These are phyloP conservation scores for Gyromitra esculenta DNA, from an alignment of 2,329 filamentous ascomycete genomes.

Conservation along the genomic window DNA sequence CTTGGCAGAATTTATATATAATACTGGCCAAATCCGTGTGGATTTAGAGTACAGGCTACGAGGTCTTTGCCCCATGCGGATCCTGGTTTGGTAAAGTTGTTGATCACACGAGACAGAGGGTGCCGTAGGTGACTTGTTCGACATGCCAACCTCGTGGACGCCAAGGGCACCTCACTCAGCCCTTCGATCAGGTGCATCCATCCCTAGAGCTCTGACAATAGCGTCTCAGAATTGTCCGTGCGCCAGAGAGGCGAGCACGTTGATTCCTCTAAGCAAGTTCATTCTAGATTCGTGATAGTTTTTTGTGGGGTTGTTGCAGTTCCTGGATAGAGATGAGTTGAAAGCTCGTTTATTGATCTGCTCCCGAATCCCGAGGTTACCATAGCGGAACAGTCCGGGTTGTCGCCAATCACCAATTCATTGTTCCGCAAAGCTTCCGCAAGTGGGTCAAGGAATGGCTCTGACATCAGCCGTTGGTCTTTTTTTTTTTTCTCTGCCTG, in stretches of 20 bases:
- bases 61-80: constrained; percentile 4
- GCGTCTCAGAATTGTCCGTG: neutral
- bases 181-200: neutral
- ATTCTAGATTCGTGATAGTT: neutral
- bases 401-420: neutral
- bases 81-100: neutral
- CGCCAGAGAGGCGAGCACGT: neutral
- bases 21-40: neutral
- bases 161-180: neutral
- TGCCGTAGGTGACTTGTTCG: neutral
- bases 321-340: neutral
- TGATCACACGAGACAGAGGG: neutral
- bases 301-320: neutral
- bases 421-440: neutral
- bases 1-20: neutral
- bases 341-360: neutral
- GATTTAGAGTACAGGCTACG: neutral
- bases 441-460: neutral
- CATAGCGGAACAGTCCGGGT: neutral
- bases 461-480: neutral
- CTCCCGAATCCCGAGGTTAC: constrained; percentile 5
- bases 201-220: neutral
- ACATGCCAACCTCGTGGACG: neutral
- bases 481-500: neutral
- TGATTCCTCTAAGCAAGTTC: neutral